phyloP scores from a whole-genome alignment of 345 rosid species.

The Syzygium aromaticum region DNA sequence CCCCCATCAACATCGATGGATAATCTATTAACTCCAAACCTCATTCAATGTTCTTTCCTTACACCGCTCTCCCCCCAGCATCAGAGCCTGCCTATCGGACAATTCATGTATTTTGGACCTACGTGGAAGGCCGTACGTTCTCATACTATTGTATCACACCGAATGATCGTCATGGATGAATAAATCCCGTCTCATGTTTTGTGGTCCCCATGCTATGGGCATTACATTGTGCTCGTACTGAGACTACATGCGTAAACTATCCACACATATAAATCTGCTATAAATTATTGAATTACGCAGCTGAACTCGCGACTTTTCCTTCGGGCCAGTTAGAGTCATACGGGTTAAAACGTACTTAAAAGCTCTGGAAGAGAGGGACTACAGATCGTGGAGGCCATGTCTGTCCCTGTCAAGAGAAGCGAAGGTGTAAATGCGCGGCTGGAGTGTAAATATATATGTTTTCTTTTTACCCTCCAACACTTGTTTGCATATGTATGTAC shows the following conservation, averaged over 20 bases:
- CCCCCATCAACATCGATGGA: neutral
- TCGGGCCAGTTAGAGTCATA: neutral
- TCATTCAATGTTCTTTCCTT: constrained; percentile 15
- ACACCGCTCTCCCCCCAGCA: constrained; percentile 29
- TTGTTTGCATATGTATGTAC: neutral
- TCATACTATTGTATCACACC: neutral
- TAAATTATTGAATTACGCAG: neutral
- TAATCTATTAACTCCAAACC: constrained; percentile 12
- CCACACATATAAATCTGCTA: neutral
- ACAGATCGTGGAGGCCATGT: constrained; percentile 13
- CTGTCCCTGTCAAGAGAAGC: constrained; percentile 28
- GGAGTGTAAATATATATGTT: neutral
- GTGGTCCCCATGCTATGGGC: neutral
- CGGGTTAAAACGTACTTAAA: constrained; percentile 9
- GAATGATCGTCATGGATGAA: neutral
- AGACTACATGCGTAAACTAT: neutral
- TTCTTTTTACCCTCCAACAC: neutral
- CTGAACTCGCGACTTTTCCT: neutral
- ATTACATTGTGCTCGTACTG: neutral
- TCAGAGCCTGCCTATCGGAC: constrained; percentile 40
- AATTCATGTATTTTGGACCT: constrained; percentile 16
- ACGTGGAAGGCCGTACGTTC: constrained; percentile 3
- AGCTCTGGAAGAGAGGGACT: constrained; percentile 22
- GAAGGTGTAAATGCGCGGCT: constrained; percentile 9
- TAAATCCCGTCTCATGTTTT: neutral